Evolutionary conservation across 2,329 filamentous ascomycete genomes (phyloP).

Genomic region (Massarina eburnea): DNA sequence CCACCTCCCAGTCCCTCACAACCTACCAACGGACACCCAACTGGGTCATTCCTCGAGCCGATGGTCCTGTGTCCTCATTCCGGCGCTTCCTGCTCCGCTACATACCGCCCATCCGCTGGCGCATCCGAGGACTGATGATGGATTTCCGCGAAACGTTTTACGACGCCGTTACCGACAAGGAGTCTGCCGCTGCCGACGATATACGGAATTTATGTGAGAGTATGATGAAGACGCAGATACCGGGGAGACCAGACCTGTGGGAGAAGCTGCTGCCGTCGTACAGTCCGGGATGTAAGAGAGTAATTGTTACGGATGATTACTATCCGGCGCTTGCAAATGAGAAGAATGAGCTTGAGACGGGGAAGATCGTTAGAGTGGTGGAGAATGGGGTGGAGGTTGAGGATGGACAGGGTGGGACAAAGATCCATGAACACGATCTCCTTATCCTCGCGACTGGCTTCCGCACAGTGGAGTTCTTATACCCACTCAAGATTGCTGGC

Average conservation of each 20-base stretch:
- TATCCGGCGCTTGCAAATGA: slow-evolving; percentile 52
- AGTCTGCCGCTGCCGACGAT: slow-evolving; percentile 45
- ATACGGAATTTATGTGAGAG: slow-evolving; percentile 41
- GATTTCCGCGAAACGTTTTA: slow-evolving; percentile 56
- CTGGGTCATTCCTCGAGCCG: slow-evolving; percentile 59
- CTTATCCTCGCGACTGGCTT: slow-evolving; percentile 63
- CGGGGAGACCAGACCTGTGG: slow-evolving; percentile 54
- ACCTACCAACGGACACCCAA: slow-evolving; percentile 62
- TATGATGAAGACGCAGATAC: slow-evolving; percentile 51
- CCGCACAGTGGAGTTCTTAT: slow-evolving; percentile 60
- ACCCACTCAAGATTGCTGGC: slow-evolving; percentile 58
- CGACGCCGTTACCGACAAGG: slow-evolving; percentile 46
- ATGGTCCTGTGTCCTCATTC: slow-evolving; percentile 49
- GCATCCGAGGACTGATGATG: slow-evolving; percentile 56
- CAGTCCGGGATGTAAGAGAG: slow-evolving; percentile 56
- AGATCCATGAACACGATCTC: slow-evolving; percentile 55
- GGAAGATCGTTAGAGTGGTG: slow-evolving; percentile 50
- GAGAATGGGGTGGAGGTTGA: slow-evolving; percentile 51
- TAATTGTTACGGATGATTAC: slow-evolving; percentile 60
- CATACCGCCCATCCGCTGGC: slow-evolving; percentile 53
- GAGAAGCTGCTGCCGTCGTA: slow-evolving; percentile 58
- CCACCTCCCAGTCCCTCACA: slow-evolving; percentile 52
- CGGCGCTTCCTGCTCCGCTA: slow-evolving; percentile 51
- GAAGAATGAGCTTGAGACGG: slow-evolving; percentile 56
- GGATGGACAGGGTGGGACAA: slow-evolving; percentile 28